A percentile compares a stretch with the other conserved stretches of the same genome.
These are phyloP conservation scores for Fusarium miscanthi DNA, from an alignment of 2,329 filamentous ascomycete genomes.

Conservation along the genomic window DNA sequence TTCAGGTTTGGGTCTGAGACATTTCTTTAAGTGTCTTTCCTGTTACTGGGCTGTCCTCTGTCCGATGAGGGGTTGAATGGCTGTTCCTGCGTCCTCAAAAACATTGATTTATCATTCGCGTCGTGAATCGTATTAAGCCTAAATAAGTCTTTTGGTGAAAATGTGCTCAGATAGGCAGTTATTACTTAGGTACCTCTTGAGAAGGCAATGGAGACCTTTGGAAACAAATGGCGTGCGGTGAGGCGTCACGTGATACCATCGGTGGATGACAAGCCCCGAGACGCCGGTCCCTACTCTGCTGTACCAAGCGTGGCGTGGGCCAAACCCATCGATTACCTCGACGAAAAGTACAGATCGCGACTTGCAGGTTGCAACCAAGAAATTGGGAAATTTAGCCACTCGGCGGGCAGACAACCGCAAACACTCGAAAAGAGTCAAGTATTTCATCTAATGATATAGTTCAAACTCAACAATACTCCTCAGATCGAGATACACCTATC, in stretches of 20 bases:
- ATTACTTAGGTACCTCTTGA: not conserved
- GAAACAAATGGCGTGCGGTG: constrained; percentile 8
- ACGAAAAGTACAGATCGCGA: constrained; percentile 48
- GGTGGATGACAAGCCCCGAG: constrained; percentile 34
- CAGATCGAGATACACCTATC: constrained; percentile 25
- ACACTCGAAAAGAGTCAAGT: constrained; percentile 1
- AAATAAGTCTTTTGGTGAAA: not conserved
- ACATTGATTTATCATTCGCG: not conserved
- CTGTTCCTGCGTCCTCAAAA: not conserved
- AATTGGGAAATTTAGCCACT: constrained; percentile 30
- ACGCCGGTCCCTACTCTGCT: constrained; percentile 15
- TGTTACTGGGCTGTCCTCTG: not conserved
- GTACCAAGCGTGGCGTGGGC: constrained; percentile 20
- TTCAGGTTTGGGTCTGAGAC: not conserved
- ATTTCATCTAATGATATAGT: constrained; percentile 8
- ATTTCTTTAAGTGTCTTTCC: not conserved
- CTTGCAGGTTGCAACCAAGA: constrained; percentile 34
- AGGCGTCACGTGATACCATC: constrained; percentile 28
- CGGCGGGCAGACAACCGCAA: constrained; percentile 22
- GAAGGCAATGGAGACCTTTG: constrained; percentile 23
- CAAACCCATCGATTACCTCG: constrained; percentile 31
- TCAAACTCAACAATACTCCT: not conserved
- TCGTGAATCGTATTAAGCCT: not conserved
- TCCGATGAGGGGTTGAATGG: not conserved
- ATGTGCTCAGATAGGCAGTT: not conserved